Evolutionary conservation across 1,139 yeast genomes (phyloP).

Genomic region (Scheffersomyces lignicola): DNA sequence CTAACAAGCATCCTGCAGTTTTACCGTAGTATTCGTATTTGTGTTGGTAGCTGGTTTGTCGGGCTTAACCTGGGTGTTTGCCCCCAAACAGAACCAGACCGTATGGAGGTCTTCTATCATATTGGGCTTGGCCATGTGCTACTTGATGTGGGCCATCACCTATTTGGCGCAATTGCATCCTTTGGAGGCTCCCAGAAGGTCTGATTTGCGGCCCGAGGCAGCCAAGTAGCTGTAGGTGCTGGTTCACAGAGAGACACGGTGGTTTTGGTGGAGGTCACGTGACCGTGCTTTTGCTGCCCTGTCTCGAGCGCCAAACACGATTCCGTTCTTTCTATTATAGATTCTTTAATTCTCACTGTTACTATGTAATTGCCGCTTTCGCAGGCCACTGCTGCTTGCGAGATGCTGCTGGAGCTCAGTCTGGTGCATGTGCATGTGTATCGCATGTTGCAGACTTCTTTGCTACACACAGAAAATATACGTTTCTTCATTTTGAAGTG

Average conservation of each 20-base stretch:
- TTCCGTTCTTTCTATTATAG: background rate
- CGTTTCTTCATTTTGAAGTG: no score
- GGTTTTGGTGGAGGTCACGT: background rate
- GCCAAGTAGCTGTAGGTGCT: constrained; percentile 5
- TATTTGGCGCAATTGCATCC: constrained; percentile 80
- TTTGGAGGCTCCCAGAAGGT: constrained; percentile 75
- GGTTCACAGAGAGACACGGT: constrained; percentile 3
- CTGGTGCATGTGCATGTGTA: no score
- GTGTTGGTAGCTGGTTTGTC: constrained; percentile 60
- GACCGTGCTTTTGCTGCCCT: no score
- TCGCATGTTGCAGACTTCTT: no score
- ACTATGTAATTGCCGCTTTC: no score
- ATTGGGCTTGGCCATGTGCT: constrained; percentile 82
- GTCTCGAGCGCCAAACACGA: no score
- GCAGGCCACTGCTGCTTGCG: no score
- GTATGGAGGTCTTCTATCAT: constrained; percentile 93
- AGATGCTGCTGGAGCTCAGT: no score
- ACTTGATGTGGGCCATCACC: constrained; percentile 93
- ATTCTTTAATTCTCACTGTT: background rate
- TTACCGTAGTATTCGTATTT: constrained; percentile 71
- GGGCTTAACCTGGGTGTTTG: constrained; percentile 61
- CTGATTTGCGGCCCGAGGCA: constrained; percentile 74
- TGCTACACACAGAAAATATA: no score
- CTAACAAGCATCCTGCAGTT: constrained; percentile 48
- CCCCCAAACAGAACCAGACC: constrained; percentile 59